Percentiles rank a stretch among this genome's conserved stretches.
Conservation (phyloP, 352 stramenopile genomes). For the Phytophthora palmivora region DNA sequence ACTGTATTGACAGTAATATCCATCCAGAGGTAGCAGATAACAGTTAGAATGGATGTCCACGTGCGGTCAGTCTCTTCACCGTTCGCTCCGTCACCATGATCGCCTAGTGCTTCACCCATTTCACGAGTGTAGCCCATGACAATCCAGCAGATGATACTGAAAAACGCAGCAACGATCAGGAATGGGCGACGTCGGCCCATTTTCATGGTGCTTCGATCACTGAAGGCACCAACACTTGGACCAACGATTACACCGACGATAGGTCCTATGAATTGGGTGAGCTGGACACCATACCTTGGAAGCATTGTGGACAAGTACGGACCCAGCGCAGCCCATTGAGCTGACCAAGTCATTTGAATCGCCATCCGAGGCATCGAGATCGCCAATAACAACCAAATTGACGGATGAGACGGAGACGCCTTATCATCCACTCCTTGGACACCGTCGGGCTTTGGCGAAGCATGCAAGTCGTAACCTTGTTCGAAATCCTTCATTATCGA, state of each 20-base stretch:
- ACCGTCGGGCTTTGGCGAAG: constrained; percentile 24
- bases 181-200: constrained; percentile 48
- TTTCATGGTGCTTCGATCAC: constrained; percentile 45
- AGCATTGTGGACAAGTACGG: constrained; percentile 60
- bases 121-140: constrained; percentile 62
- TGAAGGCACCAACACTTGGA: constrained; percentile 56
- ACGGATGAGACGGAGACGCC: constrained; percentile 24
- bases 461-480: constrained; percentile 30
- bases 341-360: constrained; percentile 62
- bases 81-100: constrained; percentile 35
- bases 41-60: constrained; percentile 54
- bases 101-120: constrained; percentile 52
- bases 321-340: constrained; percentile 60
- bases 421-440: constrained; percentile 7
- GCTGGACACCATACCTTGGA: constrained; percentile 47
- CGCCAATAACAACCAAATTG: constrained; percentile 45
- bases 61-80: constrained; percentile 37
- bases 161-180: constrained; percentile 39
- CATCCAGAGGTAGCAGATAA: constrained; percentile 73
- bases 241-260: constrained; percentile 53
- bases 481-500: constrained; percentile 28
- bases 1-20: constrained; percentile 66
- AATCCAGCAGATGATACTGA: constrained; percentile 56
- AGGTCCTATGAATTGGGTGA: constrained; percentile 59
- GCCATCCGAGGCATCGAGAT: constrained; percentile 63